These are phyloP conservation scores for Inonotus obliquus DNA, from an alignment of 1,284 basidiomycete species.

Conservation along the genomic window DNA sequence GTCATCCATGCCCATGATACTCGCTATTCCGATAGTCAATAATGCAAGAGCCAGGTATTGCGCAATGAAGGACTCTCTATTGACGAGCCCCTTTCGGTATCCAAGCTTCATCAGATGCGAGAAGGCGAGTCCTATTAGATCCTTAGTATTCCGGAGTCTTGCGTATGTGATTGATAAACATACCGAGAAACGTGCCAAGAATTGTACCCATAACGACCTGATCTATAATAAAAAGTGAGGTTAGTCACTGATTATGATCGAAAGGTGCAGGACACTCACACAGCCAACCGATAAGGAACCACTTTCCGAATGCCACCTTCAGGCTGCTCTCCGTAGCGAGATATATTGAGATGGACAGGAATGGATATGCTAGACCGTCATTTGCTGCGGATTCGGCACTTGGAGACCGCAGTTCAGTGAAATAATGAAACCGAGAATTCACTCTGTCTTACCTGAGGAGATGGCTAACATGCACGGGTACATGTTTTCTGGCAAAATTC, in stretches of 20 bases:
- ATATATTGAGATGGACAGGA: slow-evolving; percentile 85
- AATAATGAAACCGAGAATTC: background rate
- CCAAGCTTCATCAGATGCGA: slow-evolving; percentile 81
- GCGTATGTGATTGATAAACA: background rate
- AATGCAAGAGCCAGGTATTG: slow-evolving; percentile 87
- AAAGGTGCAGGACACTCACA: slow-evolving; percentile 40
- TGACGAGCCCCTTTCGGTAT: slow-evolving; percentile 73
- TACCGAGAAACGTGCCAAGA: slow-evolving; percentile 74
- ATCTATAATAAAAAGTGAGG: slow-evolving; percentile 46
- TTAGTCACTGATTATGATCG: background rate
- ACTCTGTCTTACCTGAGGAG: background rate
- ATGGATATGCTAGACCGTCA: slow-evolving; percentile 89
- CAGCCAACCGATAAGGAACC: slow-evolving; percentile 81
- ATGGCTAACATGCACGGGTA: slow-evolving; percentile 79
- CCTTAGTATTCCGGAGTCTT: background rate
- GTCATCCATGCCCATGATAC: slow-evolving; percentile 80
- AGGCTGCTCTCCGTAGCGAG: slow-evolving; percentile 69
- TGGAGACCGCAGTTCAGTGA: background rate
- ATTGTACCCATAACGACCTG: slow-evolving; percentile 81
- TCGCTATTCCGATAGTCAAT: slow-evolving; percentile 75
- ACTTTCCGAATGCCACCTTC: slow-evolving; percentile 63
- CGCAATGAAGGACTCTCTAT: slow-evolving; percentile 88
- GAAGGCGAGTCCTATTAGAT: slow-evolving; percentile 55
- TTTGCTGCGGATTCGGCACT: slow-evolving; percentile 88
- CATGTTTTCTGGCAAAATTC: slow-evolving; percentile 84